Conservation (phyloP, 805 yeast genomes). For the Nadsonia fulvescens region DNA sequence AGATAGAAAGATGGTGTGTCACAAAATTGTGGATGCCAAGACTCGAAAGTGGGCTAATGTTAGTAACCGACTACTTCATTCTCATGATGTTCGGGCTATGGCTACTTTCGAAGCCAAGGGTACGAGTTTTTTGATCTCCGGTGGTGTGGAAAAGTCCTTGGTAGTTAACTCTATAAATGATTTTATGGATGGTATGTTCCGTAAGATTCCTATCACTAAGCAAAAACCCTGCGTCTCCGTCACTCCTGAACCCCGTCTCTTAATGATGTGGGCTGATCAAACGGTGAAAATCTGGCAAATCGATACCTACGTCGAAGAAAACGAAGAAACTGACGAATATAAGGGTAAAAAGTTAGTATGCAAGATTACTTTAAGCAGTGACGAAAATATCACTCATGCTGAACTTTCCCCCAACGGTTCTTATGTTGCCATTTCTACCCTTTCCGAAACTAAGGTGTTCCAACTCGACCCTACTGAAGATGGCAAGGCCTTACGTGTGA, state of each 20-base stretch:
- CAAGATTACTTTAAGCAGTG: conserved; percentile 49
- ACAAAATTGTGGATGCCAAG: conserved; percentile 29
- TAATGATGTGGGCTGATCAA: conserved; percentile 72
- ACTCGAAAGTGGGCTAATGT: conserved; percentile 54
- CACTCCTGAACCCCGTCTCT: conserved; percentile 28
- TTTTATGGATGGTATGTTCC: conserved; percentile 53
- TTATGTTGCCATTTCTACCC: conserved; percentile 53
- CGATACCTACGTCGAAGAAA: conserved; percentile 13
- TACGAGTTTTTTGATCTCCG: conserved; percentile 36
- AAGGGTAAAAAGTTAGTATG: conserved; percentile 39
- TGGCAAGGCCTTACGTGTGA: conserved; percentile 1
- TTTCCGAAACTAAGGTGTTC: conserved; percentile 51
- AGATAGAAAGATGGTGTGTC: conserved; percentile 75
- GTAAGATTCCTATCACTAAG: conserved; percentile 43
- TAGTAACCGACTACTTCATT: conserved; percentile 63
- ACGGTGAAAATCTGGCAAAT: conserved; percentile 63
- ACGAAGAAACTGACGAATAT: conserved; percentile 10
- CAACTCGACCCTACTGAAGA: conserved; percentile 26
- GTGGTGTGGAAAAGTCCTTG: conserved; percentile 26
- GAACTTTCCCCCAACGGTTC: conserved; percentile 47
- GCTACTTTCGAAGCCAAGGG: conserved; percentile 50
- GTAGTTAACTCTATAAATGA: conserved; percentile 43
- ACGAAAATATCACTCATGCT: conserved; percentile 60
- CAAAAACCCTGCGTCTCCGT: conserved; percentile 40
- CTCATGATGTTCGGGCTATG: conserved; percentile 70